phyloP scores from a whole-genome alignment of 2,329 filamentous ascomycete species.

The Daldinia sp. region DNA sequence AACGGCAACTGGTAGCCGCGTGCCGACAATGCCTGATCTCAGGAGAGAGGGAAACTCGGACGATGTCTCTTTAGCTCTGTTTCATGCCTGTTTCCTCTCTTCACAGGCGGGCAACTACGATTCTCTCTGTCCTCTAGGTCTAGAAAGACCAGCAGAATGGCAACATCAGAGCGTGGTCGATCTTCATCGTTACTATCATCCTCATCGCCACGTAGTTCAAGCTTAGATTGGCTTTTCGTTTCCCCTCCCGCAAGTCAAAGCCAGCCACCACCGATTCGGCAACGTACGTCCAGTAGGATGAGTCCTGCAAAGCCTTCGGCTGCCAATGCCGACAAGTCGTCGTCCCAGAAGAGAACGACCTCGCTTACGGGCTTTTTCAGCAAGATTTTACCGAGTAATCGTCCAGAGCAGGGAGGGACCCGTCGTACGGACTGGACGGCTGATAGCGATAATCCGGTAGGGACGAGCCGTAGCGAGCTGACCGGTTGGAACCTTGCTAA shows the following conservation, averaged over 20 bases:
- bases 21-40: slow-evolving; percentile 10
- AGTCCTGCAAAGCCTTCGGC: slow-evolving; percentile 23
- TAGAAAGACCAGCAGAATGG: slow-evolving; percentile 14
- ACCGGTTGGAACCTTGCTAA: slow-evolving; percentile 43
- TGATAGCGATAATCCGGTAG: slow-evolving; percentile 37
- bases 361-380: slow-evolving; percentile 54
- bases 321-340: slow-evolving; percentile 1
- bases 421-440: slow-evolving; percentile 43
- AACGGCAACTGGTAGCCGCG: background rate
- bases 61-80: slow-evolving; percentile 9
- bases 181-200: slow-evolving; percentile 31
- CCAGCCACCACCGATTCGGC: slow-evolving; percentile 17
- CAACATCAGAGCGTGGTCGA: slow-evolving; percentile 10
- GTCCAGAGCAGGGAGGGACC: slow-evolving; percentile 61
- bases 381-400: slow-evolving; percentile 58
- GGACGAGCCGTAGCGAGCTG: slow-evolving; percentile 40
- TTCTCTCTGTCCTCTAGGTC: background rate
- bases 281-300: slow-evolving; percentile 22
- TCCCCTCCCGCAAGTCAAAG: slow-evolving; percentile 16
- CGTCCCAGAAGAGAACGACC: slow-evolving; percentile 33
- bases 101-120: slow-evolving; percentile 15
- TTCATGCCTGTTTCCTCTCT: slow-evolving; percentile 13
- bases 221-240: slow-evolving; percentile 18
- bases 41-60: slow-evolving; percentile 21
- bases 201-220: slow-evolving; percentile 18